A percentile compares a stretch with the other conserved stretches of the same genome.
Evolutionary conservation across 2,329 filamentous ascomycete genomes (phyloP).

Genomic region (Trichophyton schoenleinii): DNA sequence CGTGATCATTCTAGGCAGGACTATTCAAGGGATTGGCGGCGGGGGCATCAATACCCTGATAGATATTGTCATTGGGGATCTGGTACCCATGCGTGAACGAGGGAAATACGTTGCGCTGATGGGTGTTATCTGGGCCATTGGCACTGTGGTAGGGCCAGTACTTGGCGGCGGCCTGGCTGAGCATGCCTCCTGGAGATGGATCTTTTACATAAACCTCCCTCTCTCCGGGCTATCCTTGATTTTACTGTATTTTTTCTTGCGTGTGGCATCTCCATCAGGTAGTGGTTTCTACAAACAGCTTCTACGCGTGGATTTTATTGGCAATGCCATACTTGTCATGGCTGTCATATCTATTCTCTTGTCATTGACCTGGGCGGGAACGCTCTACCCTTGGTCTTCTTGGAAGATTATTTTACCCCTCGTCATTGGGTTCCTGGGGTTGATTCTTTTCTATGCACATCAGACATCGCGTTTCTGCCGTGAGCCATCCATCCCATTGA

Average conservation of each 20-base stretch:
- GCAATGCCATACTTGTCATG: constrained; percentile 26
- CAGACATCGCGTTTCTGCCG: constrained; percentile 24
- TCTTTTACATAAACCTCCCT: constrained; percentile 30
- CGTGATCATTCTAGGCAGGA: background rate
- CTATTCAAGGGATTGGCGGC: background rate
- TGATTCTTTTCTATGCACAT: constrained; percentile 22
- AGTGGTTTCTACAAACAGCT: constrained; percentile 23
- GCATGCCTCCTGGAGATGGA: background rate
- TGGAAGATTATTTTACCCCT: constrained; percentile 3
- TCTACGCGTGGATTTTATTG: constrained; percentile 23
- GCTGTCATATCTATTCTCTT: constrained; percentile 26
- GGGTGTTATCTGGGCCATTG: background rate
- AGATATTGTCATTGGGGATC: background rate
- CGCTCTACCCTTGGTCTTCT: constrained; percentile 23
- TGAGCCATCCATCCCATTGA: constrained; percentile 28
- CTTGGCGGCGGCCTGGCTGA: background rate
- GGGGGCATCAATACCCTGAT: background rate
- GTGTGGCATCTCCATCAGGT: constrained; percentile 14
- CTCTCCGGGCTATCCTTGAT: constrained; percentile 19
- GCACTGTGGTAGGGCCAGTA: background rate
- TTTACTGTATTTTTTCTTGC: constrained; percentile 22
- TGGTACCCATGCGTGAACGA: background rate
- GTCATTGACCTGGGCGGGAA: constrained; percentile 28
- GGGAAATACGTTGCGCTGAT: background rate
- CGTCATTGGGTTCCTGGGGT: constrained; percentile 26